A percentile compares a stretch with the other conserved stretches of the same genome.
Conservation (phyloP, 2,329 filamentous ascomycete genomes). For the Trichoderma polysporum region DNA sequence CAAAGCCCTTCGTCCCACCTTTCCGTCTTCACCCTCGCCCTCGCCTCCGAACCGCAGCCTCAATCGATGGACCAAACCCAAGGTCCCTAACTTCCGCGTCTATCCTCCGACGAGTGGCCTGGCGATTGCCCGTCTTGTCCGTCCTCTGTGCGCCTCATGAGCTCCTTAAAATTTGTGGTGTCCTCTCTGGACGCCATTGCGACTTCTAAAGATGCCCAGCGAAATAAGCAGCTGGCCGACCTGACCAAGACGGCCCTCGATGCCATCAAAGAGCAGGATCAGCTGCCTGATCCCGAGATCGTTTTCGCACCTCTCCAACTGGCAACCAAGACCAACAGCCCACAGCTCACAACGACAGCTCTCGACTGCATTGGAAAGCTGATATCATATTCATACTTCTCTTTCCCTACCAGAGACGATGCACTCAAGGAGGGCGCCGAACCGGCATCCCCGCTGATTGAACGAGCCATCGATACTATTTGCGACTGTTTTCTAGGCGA, state of each 20-base stretch:
- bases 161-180: constrained; percentile 93
- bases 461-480: constrained; percentile 97
- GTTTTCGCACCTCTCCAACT: constrained; percentile 89
- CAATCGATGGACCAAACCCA: constrained; percentile 22
- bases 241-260: constrained; percentile 77
- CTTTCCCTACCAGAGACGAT: constrained; percentile 58
- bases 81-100: constrained; percentile 20
- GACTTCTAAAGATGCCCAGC: constrained; percentile 84
- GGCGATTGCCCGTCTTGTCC: constrained; percentile 16
- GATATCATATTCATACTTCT: constrained; percentile 98
- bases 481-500: constrained; percentile 99
- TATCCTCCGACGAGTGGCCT: constrained; percentile 11
- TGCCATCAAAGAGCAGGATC: constrained; percentile 82
- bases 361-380: constrained; percentile 98
- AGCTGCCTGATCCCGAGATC: constrained; percentile 83
- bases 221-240: constrained; percentile 80
- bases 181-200: constrained; percentile 91
- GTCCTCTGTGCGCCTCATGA: constrained; percentile 57
- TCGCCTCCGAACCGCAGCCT: constrained; percentile 10
- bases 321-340: constrained; percentile 82
- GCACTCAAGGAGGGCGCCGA: constrained; percentile 42
- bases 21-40: background rate
- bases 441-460: constrained; percentile 72
- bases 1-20: background rate
- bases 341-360: constrained; percentile 82